Evolutionary conservation across 2,329 filamentous ascomycete species (phyloP).

Genomic region (Cucurbitaria berberidis): DNA sequence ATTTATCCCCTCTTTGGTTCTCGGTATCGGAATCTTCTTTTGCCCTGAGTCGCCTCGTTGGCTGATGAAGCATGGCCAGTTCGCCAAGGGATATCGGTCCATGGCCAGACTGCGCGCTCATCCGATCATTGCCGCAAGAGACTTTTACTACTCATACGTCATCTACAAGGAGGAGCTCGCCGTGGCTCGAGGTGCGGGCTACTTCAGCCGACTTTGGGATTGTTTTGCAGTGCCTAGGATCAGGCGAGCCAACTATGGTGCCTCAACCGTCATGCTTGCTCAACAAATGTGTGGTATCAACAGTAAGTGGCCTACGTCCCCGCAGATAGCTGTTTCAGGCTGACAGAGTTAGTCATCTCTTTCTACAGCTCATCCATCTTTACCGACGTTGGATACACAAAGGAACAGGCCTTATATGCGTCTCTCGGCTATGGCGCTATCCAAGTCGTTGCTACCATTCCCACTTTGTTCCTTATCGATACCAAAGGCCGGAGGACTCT

Average conservation of each 20-base stretch:
- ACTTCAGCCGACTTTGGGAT: constrained; percentile 55
- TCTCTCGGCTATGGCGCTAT: constrained; percentile 48
- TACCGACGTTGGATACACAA: constrained; percentile 54
- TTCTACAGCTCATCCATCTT: constrained; percentile 79
- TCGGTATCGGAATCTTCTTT: constrained; percentile 44
- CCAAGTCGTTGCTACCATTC: constrained; percentile 46
- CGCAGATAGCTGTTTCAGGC: background rate
- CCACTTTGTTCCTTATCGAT: constrained; percentile 48
- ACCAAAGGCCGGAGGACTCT: constrained; percentile 45
- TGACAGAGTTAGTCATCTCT: constrained; percentile 62
- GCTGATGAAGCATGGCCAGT: constrained; percentile 47
- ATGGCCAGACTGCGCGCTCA: constrained; percentile 52
- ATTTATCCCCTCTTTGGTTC: constrained; percentile 48
- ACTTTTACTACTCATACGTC: constrained; percentile 48
- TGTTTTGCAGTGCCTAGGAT: constrained; percentile 52
- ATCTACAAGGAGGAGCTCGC: constrained; percentile 46
- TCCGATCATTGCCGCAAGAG: constrained; percentile 44
- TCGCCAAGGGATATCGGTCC: constrained; percentile 54
- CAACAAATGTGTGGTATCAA: constrained; percentile 62
- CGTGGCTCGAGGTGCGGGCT: constrained; percentile 41
- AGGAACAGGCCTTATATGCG: constrained; percentile 40
- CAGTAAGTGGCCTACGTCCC: constrained; percentile 43
- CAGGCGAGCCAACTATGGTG: constrained; percentile 47
- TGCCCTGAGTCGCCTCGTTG: constrained; percentile 50
- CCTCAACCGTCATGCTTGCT: constrained; percentile 50